Percentiles rank a stretch among this genome's conserved stretches.
Evolutionary conservation across 331 rosid genomes (phyloP).

Genomic region (Quercus phellos): DNA sequence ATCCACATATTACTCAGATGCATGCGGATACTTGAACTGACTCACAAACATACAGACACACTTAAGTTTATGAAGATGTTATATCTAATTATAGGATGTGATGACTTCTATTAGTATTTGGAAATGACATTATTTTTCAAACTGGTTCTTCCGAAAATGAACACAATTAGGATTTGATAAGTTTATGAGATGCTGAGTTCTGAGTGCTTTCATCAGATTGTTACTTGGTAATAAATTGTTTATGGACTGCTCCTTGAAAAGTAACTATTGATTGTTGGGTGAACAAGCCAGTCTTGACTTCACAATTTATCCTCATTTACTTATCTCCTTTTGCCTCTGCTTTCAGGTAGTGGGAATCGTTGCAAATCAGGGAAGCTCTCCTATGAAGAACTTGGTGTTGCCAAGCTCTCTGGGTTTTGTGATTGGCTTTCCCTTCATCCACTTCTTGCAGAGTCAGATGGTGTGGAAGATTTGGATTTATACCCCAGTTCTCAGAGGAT

Average conservation of each 20-base stretch:
- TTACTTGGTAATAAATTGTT: not conserved
- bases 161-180: not conserved
- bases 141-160: not conserved
- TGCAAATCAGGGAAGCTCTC: conserved; percentile 52
- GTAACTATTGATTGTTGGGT: not conserved
- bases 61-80: not conserved
- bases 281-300: conserved; percentile 1
- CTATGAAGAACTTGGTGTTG: conserved; percentile 76
- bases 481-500: conserved; percentile 56
- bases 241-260: not conserved
- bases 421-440: conserved; percentile 94
- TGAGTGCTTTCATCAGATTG: not conserved
- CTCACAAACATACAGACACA: not conserved
- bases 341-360: conserved; percentile 27
- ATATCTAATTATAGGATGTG: not conserved
- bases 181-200: not conserved
- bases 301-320: not conserved
- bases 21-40: not conserved
- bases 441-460: conserved; percentile 51
- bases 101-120: not conserved
- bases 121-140: not conserved
- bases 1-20: not conserved
- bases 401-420: conserved; percentile 81
- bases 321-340: conserved; percentile 11
- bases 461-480: conserved; percentile 31